Base-by-base conservation (phyloP, 108 stramenopile genomes). In the Nannochloropsis gaditana region DNA sequence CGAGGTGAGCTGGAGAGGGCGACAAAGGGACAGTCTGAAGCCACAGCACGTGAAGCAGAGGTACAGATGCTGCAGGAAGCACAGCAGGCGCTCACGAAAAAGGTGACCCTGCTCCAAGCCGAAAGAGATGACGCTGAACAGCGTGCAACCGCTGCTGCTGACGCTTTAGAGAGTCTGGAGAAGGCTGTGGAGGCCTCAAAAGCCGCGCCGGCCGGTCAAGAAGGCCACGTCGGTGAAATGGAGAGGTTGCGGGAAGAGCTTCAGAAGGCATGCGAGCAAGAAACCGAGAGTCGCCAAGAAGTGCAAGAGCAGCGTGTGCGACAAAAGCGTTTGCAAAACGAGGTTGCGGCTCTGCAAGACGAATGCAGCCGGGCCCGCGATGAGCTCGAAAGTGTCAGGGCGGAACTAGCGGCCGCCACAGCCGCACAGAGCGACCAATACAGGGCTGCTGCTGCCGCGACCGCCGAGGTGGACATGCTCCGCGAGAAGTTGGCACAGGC, bases 261-360 rank as follows among this genome's bases (percentile, higher is more conserved):
- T 42, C 42, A 9, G 43, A 42, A 41, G 45, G 80, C 84, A 31
- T 5, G 43, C 43, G 83, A 21, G 21, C 44, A 21, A 8, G 80
- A 73, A 73, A 73, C 15, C 6, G 59, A 73, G n/a, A 8, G 15
- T 15, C 15, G 59, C 19, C 42, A 47, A 3, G 84, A 79, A 8
- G 84, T 80, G 8, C 9, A 31, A 43, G 81, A 84, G 43, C n/a
- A 21, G 45, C 80, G 41, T 10, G 84, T 44, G 79, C 80, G 87
- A 45, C 44, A 21, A 9, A 88, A 88, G 84, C 84, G 87, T n/a
- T 45, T 88, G 9, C 87, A 88, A 81, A 43, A 80, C 15, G 83
- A 88, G 81, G 83, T 88, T 84, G 87, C 84, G 41, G 47, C 84
- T 45, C 44, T 88, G 84, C 80, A 84, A 31, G 43, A 80, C 17